These are phyloP conservation scores for Phytophthora ramorum DNA, from an alignment of 352 stramenopile genomes.

Conservation along the genomic window DNA sequence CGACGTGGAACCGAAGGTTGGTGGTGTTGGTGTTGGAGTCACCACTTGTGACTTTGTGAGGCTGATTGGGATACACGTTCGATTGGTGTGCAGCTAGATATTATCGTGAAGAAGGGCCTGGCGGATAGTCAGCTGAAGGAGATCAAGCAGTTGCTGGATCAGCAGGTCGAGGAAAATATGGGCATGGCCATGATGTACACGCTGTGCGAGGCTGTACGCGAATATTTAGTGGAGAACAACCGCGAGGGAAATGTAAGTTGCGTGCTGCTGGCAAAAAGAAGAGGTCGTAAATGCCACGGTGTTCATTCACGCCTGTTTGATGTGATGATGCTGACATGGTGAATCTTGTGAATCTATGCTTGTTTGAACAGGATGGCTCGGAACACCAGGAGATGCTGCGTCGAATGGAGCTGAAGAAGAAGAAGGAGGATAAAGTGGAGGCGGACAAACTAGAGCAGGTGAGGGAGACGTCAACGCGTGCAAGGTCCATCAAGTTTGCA, in stretches of 20 bases:
- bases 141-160: slow-evolving; percentile 63
- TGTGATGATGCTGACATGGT: background rate
- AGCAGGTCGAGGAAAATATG: slow-evolving; percentile 82
- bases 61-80: background rate
- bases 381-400: slow-evolving; percentile 92
- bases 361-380: slow-evolving; percentile 67
- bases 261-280: background rate
- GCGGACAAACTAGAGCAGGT: slow-evolving; percentile 58
- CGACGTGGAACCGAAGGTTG: slow-evolving; percentile 70
- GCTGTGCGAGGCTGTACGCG: slow-evolving; percentile 79
- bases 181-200: slow-evolving; percentile 92
- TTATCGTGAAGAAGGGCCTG: slow-evolving; percentile 82
- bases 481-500: slow-evolving; percentile 3
- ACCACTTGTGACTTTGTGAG: background rate
- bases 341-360: slow-evolving; percentile 14
- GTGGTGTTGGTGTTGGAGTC: background rate
- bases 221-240: slow-evolving; percentile 92
- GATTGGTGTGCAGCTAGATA: slow-evolving; percentile 53
- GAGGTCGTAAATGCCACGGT: background rate
- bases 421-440: slow-evolving; percentile 76
- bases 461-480: background rate
- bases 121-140: slow-evolving; percentile 84
- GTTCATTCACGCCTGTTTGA: background rate
- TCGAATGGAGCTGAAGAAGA: slow-evolving; percentile 82
- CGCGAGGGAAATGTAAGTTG: slow-evolving; percentile 76